Base-by-base conservation (phyloP, 2,329 filamentous ascomycete genomes). In the Fusarium nurragi region DNA sequence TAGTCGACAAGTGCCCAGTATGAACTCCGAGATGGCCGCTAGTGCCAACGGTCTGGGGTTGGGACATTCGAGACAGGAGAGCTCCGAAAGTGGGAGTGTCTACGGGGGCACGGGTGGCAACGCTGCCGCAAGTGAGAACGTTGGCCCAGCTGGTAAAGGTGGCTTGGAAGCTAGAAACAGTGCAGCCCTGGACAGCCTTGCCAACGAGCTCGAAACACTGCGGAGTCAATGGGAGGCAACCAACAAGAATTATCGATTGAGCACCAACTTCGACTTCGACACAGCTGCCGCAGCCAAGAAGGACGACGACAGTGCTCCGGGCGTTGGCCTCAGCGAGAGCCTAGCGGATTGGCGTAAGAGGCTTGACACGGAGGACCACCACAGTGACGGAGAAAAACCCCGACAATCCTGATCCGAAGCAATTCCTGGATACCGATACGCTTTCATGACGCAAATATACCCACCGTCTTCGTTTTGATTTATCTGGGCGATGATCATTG, bases 201-300 rank as follows among this genome's bases (percentile, higher is more conserved):
- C 95, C 12, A 93, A 88, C 64, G 95, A 99, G 79, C 87, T 99
- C 9, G 95, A 99, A 76, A 91, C 92, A 13, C 83, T 99, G 44
- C 88, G 94, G 49, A 92, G 84, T 49, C 94, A 97, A 72, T 99
- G 95, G 95, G 93, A 98, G 79, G 92, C 90, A 36, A 97, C 93
- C 13, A 97, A 94, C 80, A 95, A 96, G 78, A 96, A 92, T 72
- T 97, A 98, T 77, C 90, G 95, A 22, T 81, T 97, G 40, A 97
- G 92, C 77, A 94, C 90, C 73, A 88, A 91, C 48, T 96, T 97
- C 71, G 94, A 97, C 74, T 94, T 96, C 70, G 94, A 97, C 54
- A 67, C 74, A 21, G 81, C 70, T 7, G 70, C 77, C 25, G 70
- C 65, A 30, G 55, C 53, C 45, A 82, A 81, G 65, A 80, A 80